These are phyloP conservation scores for Apiotrichum domesticum DNA, from an alignment of 1,284 basidiomycete genomes.

Conservation along the genomic window DNA sequence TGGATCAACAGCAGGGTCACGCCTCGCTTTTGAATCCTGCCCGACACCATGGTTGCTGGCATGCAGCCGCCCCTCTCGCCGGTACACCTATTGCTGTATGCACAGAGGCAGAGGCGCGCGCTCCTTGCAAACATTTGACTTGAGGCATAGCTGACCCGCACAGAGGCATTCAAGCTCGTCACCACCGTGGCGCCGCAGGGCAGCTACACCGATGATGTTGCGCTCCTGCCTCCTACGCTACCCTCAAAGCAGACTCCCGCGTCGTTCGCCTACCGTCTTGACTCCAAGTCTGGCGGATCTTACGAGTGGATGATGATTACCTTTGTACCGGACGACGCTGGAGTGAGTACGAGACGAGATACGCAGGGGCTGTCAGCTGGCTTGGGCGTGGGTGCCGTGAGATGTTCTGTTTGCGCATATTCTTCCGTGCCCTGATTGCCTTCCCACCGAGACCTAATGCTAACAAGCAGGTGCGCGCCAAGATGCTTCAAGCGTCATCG, in stretches of 20 bases:
- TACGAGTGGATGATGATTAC: conserved; percentile 48
- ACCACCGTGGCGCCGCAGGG: conserved; percentile 30
- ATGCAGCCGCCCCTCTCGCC: no score
- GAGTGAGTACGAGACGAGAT: conserved; percentile 23
- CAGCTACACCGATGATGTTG: conserved; percentile 40
- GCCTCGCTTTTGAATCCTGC: no score
- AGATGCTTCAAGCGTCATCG: conserved; percentile 92
- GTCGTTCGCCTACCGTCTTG: conserved; percentile 43
- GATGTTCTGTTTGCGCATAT: not conserved
- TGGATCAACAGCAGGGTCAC: no score
- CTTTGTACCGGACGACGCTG: conserved; percentile 46
- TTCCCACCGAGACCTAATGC: not conserved
- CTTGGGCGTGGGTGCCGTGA: no score
- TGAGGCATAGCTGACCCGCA: not conserved
- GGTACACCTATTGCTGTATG: no score
- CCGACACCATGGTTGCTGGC: no score
- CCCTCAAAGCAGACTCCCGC: conserved; percentile 41
- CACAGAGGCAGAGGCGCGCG: no score
- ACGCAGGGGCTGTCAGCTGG: not conserved
- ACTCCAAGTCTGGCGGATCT: conserved; percentile 32
- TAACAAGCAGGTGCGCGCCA: conserved; percentile 36
- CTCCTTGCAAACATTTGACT: no score
- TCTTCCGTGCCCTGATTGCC: no score
- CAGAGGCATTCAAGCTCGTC: conserved; percentile 36
- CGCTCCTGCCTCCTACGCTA: conserved; percentile 31